Evolutionary conservation across 768 basidiomycete species (phyloP), one percentile per base, ranked within the genome.

Genomic region (Tylopilus cervinicoccineus): DNA sequence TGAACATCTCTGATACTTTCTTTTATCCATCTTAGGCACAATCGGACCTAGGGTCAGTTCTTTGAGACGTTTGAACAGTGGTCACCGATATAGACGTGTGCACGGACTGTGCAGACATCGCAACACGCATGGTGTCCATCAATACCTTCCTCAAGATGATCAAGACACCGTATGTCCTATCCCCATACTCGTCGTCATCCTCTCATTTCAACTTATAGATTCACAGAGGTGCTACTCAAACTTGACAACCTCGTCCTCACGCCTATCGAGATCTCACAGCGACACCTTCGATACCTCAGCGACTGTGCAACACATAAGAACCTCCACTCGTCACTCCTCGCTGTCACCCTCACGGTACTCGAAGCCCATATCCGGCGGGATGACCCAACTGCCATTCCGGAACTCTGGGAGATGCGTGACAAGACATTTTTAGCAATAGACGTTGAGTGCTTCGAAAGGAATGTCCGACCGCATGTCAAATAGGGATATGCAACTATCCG

Each of bases 401-500:
- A 83, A 45, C 67, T 92, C 2, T 92, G 88, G 88, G 76, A 75
- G 11, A 71, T 69, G 51, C 75, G 69, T 45, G 84, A 89, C 54
- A 87, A 85, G 68, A 86, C 85, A 0, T 92, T 86, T 63, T 61
- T 92, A 43, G 78, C 86, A 0, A 67, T 92, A 8, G 80, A 84
- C 52, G 88, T 89, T 56, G 84, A 88, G 60, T 83, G 79, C 74
- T 82, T 77, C 31, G 89, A 91, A 59, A 76, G 83, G 46, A 87
- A 86, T 56, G 73, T 79, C 45, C 78, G 79, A 44, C 78, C n/a
- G 38, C 79, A 80, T 53, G 61, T 88, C 39, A 88, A 90, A 65
- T 91, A 84, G 81, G 88, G 88, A 1, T 91, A 91, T 68, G 84
- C 89, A 24, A 85, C 85, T 11, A 76, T 88, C 38, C 72, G 88